phyloP scores from a whole-genome alignment of 176 grass and related monocot genomes.

The Chrysopogon serrulatus region DNA sequence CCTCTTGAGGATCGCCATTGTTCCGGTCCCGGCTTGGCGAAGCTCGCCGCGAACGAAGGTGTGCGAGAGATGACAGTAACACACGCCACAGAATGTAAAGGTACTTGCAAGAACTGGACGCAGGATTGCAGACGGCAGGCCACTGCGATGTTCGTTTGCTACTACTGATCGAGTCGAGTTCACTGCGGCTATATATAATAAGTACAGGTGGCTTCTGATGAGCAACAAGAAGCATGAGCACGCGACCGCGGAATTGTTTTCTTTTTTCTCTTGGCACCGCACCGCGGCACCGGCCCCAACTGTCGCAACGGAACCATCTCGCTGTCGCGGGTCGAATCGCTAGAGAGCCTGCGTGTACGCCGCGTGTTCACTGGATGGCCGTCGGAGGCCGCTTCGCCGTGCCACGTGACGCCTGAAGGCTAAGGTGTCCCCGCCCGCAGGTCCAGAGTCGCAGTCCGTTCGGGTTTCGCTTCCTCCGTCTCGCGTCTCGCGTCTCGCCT shows the following conservation, averaged over 20 bases:
- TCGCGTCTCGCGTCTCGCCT: neutral
- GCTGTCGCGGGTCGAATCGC: neutral
- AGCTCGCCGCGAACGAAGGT: neutral
- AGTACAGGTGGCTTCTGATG: neutral
- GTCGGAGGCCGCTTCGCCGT: neutral
- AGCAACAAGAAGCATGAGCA: neutral
- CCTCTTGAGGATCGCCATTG: neutral
- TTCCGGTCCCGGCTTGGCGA: neutral
- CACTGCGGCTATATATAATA: neutral
- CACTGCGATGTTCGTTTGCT: neutral
- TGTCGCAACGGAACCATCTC: neutral
- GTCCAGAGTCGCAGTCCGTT: neutral
- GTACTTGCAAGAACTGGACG: neutral
- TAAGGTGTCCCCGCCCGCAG: neutral
- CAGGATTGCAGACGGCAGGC: neutral
- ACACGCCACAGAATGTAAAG: neutral
- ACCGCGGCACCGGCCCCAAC: neutral
- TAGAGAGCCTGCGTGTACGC: neutral
- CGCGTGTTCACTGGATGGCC: neutral
- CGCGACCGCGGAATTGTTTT: neutral
- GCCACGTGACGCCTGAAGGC: neutral
- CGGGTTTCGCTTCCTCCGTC: neutral
- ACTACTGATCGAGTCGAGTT: neutral
- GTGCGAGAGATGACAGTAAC: too few relatives aligned
- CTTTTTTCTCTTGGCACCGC: neutral